Evolutionary conservation across 805 yeast species (phyloP).

Genomic region (Millerozyma acaciae): DNA sequence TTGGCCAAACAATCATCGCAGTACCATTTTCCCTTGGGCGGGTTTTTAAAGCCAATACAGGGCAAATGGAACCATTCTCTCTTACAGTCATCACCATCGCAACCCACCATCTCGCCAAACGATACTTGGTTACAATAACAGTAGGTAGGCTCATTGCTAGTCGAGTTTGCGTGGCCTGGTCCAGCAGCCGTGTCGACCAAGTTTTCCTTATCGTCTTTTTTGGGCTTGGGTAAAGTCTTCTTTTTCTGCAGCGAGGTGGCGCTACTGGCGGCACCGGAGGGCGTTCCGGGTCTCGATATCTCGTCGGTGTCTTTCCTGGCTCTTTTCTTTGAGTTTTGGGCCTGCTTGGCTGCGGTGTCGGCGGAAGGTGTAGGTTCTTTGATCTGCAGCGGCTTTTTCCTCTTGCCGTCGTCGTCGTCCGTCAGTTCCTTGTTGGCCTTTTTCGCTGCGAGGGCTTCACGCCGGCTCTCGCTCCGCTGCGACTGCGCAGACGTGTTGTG

Average conservation of each 20-base stretch:
- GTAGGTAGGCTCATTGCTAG: conserved; percentile 67
- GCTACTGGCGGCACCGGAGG: conserved; percentile 7
- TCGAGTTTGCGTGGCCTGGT: conserved; percentile 2
- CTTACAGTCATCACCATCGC: conserved; percentile 91
- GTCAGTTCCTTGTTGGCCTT: conserved; percentile 51
- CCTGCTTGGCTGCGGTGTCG: conserved; percentile 3
- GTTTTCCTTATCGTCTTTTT: conserved; percentile 15
- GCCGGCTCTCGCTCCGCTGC: conserved; percentile 75
- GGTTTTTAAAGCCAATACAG: conserved; percentile 79
- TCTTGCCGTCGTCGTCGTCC: conserved; percentile 17
- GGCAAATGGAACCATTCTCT: conserved; percentile 96
- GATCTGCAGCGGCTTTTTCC: conserved; percentile 8
- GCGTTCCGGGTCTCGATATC: conserved; percentile 13
- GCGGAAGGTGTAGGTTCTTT: conserved; percentile 13
- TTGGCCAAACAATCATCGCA: conserved; percentile 41
- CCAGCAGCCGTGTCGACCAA: conserved; percentile 7
- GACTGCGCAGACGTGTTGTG: conserved; percentile 59
- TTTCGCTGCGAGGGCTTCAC: conserved; percentile 91
- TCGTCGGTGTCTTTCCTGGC: conserved; percentile 18
- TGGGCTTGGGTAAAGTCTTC: conserved; percentile 16
- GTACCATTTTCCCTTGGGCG: conserved; percentile 64
- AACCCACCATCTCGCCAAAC: conserved; percentile 98
- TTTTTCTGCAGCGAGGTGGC: conserved; percentile 11
- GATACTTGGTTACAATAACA: conserved; percentile 97
- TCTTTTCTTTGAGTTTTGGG: conserved; percentile 15